Base-by-base conservation (phyloP, 345 rosid species). In the Conringia planisiliqua region DNA sequence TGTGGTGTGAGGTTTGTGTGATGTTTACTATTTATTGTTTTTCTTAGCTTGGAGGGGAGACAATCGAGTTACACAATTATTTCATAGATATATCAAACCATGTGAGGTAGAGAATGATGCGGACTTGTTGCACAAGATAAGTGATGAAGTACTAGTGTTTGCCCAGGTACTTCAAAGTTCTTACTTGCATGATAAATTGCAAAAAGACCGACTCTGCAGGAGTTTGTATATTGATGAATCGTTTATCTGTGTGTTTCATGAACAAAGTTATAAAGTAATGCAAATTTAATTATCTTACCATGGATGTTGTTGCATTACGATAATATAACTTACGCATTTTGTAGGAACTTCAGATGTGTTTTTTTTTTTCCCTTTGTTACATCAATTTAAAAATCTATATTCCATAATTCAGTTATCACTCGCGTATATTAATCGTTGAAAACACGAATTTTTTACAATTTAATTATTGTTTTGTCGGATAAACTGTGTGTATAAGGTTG, bases 31-130 rank as follows among this genome's bases (percentile, higher is more conserved):
- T 24, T 3, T 33, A 56, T 62, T 8, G 57, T 43, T 7, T 52
- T 62, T 43, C 79, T 68, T 68, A 38, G 70, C 70, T 69, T 70
- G 10, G 70, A 33, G 80, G 66, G 26, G 9, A 62, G 42, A 13
- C 66, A 69, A 69, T 70, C 24, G 40, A 52, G 35, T 27, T 43
- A 44, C 70, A 75, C 18, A 75, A 51, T 52, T 27, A 74, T 47
- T 58, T 58, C 6, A 56, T 36, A 39, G 29, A 66, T 65, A 50
- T 67, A 39, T 50, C 54, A 59, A 14, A 29, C 68, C 74, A 68
- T 75, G 68, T 68, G 74, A 60, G 62, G 36, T 75, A 22, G 20
- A 17, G 42, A 47, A 66, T 66, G 66, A 33, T 35, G 44, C 42
- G 29, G 24, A 26, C 64, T 54, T 73, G 36, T 7, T 35, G 38